These are phyloP conservation scores for Pyrenochaeta sp. DNA, from an alignment of 2,329 filamentous ascomycete species.

Conservation along the genomic window DNA sequence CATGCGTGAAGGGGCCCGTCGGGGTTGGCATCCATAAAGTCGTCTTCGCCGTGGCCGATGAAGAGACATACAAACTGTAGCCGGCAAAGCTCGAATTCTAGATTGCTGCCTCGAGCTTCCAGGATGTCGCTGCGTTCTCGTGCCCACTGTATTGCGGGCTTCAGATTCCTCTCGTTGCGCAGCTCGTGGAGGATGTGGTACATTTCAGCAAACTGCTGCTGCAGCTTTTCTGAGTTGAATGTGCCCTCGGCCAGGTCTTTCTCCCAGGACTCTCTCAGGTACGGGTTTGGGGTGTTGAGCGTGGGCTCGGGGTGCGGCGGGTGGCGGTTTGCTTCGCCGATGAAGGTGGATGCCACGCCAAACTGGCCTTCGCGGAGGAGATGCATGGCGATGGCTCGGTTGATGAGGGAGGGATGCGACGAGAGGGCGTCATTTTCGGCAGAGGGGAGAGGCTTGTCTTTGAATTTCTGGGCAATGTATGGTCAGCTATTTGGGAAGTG, in stretches of 20 bases:
- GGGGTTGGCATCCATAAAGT: constrained; percentile 51
- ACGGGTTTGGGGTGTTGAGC: constrained; percentile 44
- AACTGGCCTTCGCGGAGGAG: constrained; percentile 95
- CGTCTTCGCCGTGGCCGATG: constrained; percentile 54
- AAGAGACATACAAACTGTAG: constrained; percentile 92
- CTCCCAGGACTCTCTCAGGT: constrained; percentile 47
- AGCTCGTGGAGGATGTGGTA: constrained; percentile 86
- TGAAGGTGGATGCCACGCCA: constrained; percentile 83
- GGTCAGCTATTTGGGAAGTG: constrained; percentile 14
- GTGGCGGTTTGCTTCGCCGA: constrained; percentile 70
- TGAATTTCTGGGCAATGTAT: constrained; percentile 61
- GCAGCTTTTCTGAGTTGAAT: constrained; percentile 72
- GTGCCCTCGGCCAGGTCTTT: constrained; percentile 62
- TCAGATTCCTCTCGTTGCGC: constrained; percentile 73
- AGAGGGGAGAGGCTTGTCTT: constrained; percentile 72
- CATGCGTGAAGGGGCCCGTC: constrained; percentile 70
- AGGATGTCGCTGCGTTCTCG: constrained; percentile 73
- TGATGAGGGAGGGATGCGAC: constrained; percentile 78
- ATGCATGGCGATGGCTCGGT: constrained; percentile 96
- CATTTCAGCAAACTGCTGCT: constrained; percentile 85
- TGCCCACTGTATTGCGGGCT: constrained; percentile 89
- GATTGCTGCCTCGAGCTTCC: constrained; percentile 84
- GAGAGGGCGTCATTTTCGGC: constrained; percentile 83
- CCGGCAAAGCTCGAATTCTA: constrained; percentile 93
- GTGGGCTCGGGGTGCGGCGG: constrained; percentile 52